phyloP scores from a whole-genome alignment of 192 early-diverging fungal species.

The Coemansia sp. region DNA sequence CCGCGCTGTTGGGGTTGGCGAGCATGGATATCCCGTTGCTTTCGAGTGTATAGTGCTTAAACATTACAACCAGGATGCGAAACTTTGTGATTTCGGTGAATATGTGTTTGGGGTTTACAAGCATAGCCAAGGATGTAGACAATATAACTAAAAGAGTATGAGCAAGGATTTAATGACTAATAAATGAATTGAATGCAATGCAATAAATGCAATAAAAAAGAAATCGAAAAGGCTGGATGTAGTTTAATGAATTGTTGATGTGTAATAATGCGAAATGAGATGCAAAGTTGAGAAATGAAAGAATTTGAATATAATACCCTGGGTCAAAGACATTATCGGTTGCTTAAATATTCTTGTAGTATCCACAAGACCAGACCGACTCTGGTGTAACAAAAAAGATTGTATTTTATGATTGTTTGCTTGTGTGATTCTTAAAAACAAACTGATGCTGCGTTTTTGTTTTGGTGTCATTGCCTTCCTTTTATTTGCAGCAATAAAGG shows the following conservation, averaged over 20 bases:
- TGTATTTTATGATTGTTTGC: not conserved
- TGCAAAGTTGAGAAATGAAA: conserved; percentile 7
- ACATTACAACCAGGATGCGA: conserved; percentile 35
- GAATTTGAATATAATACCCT: not conserved
- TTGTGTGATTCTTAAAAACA: not conserved
- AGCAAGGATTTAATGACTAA: not conserved
- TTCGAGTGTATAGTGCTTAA: conserved; percentile 23
- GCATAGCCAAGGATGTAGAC: not conserved
- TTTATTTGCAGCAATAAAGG: not conserved
- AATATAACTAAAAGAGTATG: not conserved
- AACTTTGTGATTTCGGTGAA: conserved; percentile 31
- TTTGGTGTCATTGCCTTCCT: conserved; percentile 4
- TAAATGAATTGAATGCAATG: not conserved
- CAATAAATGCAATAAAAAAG: not conserved
- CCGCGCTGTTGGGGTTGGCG: conserved; percentile 14
- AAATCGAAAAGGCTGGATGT: too few relatives aligned
- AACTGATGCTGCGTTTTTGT: not conserved
- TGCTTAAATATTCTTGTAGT: not conserved
- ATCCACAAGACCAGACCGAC: not conserved
- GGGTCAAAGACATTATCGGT: not conserved
- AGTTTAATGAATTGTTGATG: not conserved
- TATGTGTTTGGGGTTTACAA: conserved; percentile 18
- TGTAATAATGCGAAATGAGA: not conserved
- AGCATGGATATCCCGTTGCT: conserved; percentile 27
- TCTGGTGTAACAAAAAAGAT: not conserved